Evolutionary conservation across 176 grass and related monocot genomes (phyloP), one percentile per base, ranked within the genome.

Genomic region (Puya raimondii): DNA sequence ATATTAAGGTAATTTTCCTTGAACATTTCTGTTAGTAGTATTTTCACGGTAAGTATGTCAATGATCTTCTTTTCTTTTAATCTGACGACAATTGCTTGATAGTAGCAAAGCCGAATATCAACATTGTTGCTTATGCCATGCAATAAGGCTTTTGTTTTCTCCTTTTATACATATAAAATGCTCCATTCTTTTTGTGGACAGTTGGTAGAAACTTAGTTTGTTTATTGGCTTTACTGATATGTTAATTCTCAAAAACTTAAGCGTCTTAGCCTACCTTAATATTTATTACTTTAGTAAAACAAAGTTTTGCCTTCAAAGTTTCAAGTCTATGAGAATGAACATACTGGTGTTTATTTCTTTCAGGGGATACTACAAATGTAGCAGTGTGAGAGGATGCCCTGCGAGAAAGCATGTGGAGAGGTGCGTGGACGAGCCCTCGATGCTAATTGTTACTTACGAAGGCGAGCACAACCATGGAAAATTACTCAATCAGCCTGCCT

Each of bases 361-460:
- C 75, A 95, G 91, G 87, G 91, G 91, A 78, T 96, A 96, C 74
- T 96, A 96, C 76, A 96, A 96, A 72, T 96, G 91, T 71, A 96
- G 91, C 78, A 91, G 91, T 17, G 80, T 96, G 68, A 91, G 85
- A 80, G 87, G 87, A 54, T 96, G 91, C 67, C 91, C 87, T 1
- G 91, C 91, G 4, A 87, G 91, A 82, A 96, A 96, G 82, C 91
- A 96, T 51, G 87, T 96, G 0, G 91, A 96, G 81, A 87, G 87
- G 76, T 96, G 91, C 3, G 74, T 96, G 2, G 91, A 96, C 0
- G 91, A 96, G 48, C 84, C 91, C 23, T 80, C 84, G 6, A 96
- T 96, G 91, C 74, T 96, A 80, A 96, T 96, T 27, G 91, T 96
- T 59, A 96, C 91, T 64, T 96, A 96, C 53, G 91, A 96, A 71